phyloP scores from a whole-genome alignment of 371 early-diverging fungal species.

The Mortierella sp. region DNA sequence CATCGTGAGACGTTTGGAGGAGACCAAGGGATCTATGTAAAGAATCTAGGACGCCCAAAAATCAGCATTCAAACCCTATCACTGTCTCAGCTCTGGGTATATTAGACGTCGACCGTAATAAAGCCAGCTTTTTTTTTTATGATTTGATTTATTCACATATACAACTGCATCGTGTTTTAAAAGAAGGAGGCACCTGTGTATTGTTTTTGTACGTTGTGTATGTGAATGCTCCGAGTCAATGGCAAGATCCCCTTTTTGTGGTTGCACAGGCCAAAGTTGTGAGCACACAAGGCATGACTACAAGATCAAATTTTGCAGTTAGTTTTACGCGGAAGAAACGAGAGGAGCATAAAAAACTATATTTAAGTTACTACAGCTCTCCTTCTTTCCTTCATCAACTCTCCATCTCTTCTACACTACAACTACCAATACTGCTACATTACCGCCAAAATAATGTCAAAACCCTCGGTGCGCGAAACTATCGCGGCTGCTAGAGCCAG shows the following conservation, averaged over 20 bases:
- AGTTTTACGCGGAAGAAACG: slow-evolving; percentile 5
- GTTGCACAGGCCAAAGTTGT: background rate
- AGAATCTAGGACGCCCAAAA: background rate
- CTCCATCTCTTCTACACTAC: background rate
- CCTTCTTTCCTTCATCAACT: background rate
- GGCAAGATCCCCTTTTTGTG: background rate
- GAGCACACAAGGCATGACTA: background rate
- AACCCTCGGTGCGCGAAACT: slow-evolving; percentile 55
- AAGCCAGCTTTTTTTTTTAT: slow-evolving; percentile 1
- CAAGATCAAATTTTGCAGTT: background rate
- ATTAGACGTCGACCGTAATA: background rate
- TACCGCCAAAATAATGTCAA: slow-evolving; percentile 30
- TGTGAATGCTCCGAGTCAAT: background rate
- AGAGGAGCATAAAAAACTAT: background rate
- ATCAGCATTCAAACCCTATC: background rate
- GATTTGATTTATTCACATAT: background rate
- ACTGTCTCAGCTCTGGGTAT: background rate
- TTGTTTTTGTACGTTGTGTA: background rate
- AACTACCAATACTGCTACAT: background rate
- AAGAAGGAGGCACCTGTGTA: background rate
- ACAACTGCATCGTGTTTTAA: background rate
- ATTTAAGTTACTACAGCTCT: background rate
- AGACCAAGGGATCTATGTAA: slow-evolving; percentile 61
- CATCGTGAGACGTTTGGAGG: slow-evolving; percentile 77
- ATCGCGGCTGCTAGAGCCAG: slow-evolving; percentile 49